Evolutionary conservation across 1,139 yeast species (phyloP).

Genomic region (Suhomyces yuchorum): DNA sequence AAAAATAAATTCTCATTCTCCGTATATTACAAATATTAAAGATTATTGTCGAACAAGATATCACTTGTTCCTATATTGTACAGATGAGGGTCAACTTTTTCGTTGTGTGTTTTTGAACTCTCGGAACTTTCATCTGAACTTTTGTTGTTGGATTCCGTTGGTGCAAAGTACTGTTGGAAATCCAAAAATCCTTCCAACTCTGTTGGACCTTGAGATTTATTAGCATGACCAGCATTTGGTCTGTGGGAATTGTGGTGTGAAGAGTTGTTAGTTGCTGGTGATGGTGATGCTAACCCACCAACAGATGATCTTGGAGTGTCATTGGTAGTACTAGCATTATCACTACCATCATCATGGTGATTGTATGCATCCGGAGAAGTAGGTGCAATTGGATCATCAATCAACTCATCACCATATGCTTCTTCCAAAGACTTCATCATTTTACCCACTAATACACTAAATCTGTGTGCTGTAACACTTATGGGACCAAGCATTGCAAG

Average conservation of each 20-base stretch:
- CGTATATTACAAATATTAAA: conserved; percentile 13
- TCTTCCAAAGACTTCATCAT: conserved; percentile 18
- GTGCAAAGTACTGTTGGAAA: conserved; percentile 25
- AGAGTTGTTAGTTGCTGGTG: not conserved
- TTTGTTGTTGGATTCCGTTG: conserved; percentile 15
- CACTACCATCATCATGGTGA: conserved; percentile 9
- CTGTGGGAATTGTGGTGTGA: not conserved
- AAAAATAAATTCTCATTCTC: not conserved
- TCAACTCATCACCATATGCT: conserved; percentile 14
- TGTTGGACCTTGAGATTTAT: not conserved
- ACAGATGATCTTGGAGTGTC: conserved; percentile 10
- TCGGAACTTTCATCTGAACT: conserved; percentile 17
- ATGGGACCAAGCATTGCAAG: conserved; percentile 16
- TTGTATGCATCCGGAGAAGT: conserved; percentile 10
- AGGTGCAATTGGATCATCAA: not conserved
- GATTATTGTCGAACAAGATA: conserved; percentile 24
- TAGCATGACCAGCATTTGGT: not conserved
- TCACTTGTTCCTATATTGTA: conserved; percentile 26
- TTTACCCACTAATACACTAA: conserved; percentile 16
- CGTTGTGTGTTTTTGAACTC: conserved; percentile 15
- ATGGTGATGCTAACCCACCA: conserved; percentile 6
- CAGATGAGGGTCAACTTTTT: conserved; percentile 23
- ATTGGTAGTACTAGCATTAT: conserved; percentile 4
- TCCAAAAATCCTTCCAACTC: conserved; percentile 22
- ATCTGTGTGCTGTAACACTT: conserved; percentile 17